A percentile compares a stretch with the other conserved stretches of the same genome.
Evolutionary conservation across 495 filamentous ascomycete genomes (phyloP).

Genomic region (Aspergillus saccharolyticus): DNA sequence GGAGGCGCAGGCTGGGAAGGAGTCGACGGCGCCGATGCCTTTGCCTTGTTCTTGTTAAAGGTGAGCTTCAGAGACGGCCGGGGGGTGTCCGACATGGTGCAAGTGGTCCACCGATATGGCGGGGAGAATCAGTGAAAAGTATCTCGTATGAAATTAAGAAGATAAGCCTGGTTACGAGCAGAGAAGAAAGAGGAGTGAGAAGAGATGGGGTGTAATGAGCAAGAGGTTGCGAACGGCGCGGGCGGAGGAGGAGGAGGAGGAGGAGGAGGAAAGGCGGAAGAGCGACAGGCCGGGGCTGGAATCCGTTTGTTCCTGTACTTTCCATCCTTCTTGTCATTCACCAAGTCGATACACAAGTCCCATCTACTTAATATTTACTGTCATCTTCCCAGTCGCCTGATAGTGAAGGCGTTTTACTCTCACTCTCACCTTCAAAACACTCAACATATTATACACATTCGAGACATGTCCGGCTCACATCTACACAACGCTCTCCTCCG

Average conservation of each 20-base stretch:
- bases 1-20: constrained; percentile 19
- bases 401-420: neutral
- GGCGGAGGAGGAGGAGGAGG: neutral
- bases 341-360: constrained; percentile 1
- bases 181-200: neutral
- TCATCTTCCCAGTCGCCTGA: neutral
- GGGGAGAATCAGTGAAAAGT: neutral
- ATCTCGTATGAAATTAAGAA: no score
- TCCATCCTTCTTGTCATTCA: neutral
- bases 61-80: constrained; percentile 49
- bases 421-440: neutral
- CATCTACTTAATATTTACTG: neutral
- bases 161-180: no score
- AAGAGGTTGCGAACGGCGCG: neutral
- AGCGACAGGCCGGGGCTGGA: neutral
- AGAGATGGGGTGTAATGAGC: neutral
- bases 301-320: neutral
- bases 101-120: neutral
- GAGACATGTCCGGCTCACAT: constrained; percentile 38
- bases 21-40: constrained; percentile 25
- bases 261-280: constrained; percentile 2
- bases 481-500: constrained; percentile 75
- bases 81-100: constrained; percentile 30
- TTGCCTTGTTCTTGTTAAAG: constrained; percentile 43
- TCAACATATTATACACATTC: neutral